Evolutionary conservation across 2,329 filamentous ascomycete species (phyloP).

Genomic region (Calonectria hongkongensis): DNA sequence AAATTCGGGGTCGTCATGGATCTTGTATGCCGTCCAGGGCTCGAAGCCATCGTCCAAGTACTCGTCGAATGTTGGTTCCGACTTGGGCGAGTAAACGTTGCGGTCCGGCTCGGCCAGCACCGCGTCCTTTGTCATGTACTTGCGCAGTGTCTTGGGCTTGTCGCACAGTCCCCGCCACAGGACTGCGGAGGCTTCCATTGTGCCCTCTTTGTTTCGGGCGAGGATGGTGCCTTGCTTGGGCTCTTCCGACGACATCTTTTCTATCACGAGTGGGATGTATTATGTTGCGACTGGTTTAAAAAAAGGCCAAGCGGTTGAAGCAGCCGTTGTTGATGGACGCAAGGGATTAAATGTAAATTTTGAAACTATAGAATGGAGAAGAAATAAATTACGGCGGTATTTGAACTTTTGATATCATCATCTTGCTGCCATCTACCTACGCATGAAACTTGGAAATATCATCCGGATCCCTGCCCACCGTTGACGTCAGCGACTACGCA

Average conservation of each 20-base stretch:
- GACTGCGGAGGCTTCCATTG: conserved; percentile 59
- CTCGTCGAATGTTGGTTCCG: conserved; percentile 57
- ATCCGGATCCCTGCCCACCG: conserved; percentile 47
- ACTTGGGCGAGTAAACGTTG: conserved; percentile 55
- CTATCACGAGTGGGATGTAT: conserved; percentile 13
- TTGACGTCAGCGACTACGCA: conserved; percentile 54
- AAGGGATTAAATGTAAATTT: neutral
- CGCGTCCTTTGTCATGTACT: conserved; percentile 60
- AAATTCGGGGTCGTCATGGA: conserved; percentile 60
- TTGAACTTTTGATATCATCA: conserved; percentile 32
- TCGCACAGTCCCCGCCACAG: conserved; percentile 60
- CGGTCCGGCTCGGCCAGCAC: conserved; percentile 58
- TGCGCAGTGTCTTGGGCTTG: conserved; percentile 57
- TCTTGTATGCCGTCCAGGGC: conserved; percentile 61
- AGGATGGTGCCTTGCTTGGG: conserved; percentile 55
- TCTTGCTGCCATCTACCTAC: conserved; percentile 27
- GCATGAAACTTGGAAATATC: conserved; percentile 51
- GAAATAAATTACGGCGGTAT: neutral
- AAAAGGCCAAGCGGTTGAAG: neutral
- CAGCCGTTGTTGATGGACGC: neutral
- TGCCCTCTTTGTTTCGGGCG: conserved; percentile 60
- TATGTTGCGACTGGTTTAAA: neutral
- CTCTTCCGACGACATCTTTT: conserved; percentile 44
- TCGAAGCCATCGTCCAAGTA: conserved; percentile 59
- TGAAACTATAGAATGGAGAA: neutral